These are phyloP conservation scores for Parafenestella ontariensis DNA, from an alignment of 2,329 filamentous ascomycete species.

Conservation along the genomic window DNA sequence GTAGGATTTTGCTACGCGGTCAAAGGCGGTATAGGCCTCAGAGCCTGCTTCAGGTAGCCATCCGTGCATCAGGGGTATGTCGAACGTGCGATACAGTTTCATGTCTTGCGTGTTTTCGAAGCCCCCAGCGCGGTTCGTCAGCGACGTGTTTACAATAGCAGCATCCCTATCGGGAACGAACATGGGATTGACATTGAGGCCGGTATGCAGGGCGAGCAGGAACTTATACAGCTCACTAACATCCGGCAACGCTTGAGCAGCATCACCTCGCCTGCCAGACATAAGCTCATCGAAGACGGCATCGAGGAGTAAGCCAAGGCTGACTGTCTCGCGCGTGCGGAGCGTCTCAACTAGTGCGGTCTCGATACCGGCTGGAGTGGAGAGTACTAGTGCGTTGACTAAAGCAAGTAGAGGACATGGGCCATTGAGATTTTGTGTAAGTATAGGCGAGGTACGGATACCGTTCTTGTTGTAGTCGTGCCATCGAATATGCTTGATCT, in stretches of 20 bases:
- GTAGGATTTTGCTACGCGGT: conserved; percentile 79
- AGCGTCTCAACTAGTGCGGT: conserved; percentile 81
- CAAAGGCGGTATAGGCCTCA: conserved; percentile 72
- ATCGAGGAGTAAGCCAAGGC: conserved; percentile 82
- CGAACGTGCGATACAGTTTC: conserved; percentile 88
- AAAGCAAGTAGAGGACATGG: conserved; percentile 92
- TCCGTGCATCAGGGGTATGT: conserved; percentile 87
- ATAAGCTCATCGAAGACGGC: conserved; percentile 94
- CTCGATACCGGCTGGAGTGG: conserved; percentile 70
- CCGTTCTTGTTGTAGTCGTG: conserved; percentile 67
- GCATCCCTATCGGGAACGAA: conserved; percentile 68
- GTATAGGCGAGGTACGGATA: conserved; percentile 81
- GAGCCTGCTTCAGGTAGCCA: conserved; percentile 80
- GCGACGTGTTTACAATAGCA: conserved; percentile 40
- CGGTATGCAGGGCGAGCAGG: conserved; percentile 85
- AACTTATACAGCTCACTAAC: conserved; percentile 88
- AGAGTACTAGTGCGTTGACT: conserved; percentile 89
- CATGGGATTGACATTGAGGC: conserved; percentile 97
- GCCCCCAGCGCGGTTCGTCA: conserved; percentile 64
- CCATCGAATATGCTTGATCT: conserved; percentile 92
- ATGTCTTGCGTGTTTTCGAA: conserved; percentile 91
- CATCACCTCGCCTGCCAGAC: conserved; percentile 72
- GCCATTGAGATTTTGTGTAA: conserved; percentile 92
- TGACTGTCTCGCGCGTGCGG: conserved; percentile 83
- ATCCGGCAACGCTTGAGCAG: conserved; percentile 75